Conservation (phyloP, 208 protist species). For the Wallacemonas sp. region DNA sequence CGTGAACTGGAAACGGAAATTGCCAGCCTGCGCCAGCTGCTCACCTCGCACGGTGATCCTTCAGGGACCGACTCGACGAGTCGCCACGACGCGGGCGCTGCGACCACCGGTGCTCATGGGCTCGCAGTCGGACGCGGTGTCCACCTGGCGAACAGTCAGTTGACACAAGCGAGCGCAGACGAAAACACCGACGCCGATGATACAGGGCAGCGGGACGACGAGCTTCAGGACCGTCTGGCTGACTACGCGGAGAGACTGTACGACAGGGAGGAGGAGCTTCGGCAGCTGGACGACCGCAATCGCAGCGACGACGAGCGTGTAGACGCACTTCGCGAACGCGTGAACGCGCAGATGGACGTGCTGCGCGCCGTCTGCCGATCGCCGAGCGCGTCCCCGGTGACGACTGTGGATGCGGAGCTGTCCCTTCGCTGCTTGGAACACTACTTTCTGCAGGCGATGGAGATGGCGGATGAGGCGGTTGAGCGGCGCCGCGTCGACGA, state of each 20-base stretch:
- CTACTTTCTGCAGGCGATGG: constrained; percentile 24
- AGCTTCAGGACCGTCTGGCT: not conserved
- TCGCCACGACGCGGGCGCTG: constrained; percentile 8
- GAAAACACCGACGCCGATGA: too few relatives aligned
- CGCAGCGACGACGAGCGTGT: constrained; percentile 16
- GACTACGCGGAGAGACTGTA: not conserved
- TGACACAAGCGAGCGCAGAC: too few relatives aligned
- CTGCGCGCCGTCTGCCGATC: not conserved
- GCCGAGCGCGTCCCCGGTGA: not conserved
- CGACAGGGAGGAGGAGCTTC: constrained; percentile 3
- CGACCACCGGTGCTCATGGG: not conserved
- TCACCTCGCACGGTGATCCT: too few relatives aligned
- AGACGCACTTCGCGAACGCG: constrained; percentile 10
- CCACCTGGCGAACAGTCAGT: not conserved
- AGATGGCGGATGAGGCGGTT: not conserved
- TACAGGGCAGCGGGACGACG: too few relatives aligned
- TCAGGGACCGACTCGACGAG: too few relatives aligned
- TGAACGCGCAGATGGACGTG: constrained; percentile 1
- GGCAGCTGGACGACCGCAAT: not conserved
- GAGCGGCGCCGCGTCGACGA: constrained; percentile 1
- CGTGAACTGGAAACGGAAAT: constrained; percentile 20
- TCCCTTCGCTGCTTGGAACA: not conserved
- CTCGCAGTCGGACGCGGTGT: not conserved
- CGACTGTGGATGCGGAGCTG: constrained; percentile 7
- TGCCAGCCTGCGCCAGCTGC: constrained; percentile 26